Conservation (phyloP, 306 rosid species). For the apple (Malus domestica) region DNA sequence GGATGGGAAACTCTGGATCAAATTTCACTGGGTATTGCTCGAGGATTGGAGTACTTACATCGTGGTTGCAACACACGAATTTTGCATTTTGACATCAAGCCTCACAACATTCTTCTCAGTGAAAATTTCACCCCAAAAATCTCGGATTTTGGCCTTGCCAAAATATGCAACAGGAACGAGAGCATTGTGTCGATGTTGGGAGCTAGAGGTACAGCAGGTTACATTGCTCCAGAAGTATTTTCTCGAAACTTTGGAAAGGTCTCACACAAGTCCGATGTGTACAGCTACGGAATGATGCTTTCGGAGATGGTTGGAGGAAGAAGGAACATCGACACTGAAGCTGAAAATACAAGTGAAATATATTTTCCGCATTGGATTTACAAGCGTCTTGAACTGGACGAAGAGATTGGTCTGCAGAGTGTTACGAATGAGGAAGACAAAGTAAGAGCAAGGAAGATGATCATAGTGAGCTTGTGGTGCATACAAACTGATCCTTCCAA, state of each 20-base stretch:
- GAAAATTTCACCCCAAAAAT: no score
- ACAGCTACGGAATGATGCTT: constrained; percentile 16
- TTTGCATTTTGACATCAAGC: constrained; percentile 40
- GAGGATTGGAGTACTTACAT: constrained; percentile 36
- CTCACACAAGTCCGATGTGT: constrained; percentile 36
- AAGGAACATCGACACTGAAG: constrained; percentile 5
- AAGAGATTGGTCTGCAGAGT: neutral
- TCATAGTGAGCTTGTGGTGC: constrained; percentile 29
- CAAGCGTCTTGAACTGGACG: no score
- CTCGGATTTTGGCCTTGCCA: no score
- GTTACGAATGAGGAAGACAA: constrained; percentile 16
- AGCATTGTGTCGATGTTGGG: no score
- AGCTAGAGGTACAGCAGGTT: no score
- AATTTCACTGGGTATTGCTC: constrained; percentile 35
- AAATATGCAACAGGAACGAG: no score
- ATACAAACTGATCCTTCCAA: constrained; percentile 19
- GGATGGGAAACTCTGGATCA: constrained; percentile 16
- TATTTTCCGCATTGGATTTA: constrained; percentile 24
- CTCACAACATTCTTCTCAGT: no score
- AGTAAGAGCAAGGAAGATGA: constrained; percentile 14
- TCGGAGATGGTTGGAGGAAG: constrained; percentile 21
- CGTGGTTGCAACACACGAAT: constrained; percentile 35
- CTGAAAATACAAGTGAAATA: constrained; percentile 15
- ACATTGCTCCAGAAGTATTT: no score
- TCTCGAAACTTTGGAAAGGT: no score